Conservation (phyloP, 2,329 filamentous ascomycete genomes). For the Colletotrichum plurivorum region DNA sequence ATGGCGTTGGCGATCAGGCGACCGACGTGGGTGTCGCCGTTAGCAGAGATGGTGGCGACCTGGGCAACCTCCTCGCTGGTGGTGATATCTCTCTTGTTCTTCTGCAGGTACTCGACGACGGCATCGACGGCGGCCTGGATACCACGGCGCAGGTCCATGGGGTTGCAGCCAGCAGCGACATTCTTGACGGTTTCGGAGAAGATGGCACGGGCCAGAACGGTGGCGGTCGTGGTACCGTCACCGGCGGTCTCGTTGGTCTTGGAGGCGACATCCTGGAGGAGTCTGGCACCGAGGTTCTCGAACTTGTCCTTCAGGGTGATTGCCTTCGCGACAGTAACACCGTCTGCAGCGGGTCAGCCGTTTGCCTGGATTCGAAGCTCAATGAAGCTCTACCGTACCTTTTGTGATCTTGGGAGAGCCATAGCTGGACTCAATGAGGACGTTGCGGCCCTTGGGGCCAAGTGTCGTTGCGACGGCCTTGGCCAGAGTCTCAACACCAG, state of each 20-base stretch:
- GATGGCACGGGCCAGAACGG: constrained; percentile 95
- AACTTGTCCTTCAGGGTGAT: constrained; percentile 98
- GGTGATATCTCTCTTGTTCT: constrained; percentile 98
- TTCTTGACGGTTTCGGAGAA: constrained; percentile 99
- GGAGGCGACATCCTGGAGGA: constrained; percentile 97
- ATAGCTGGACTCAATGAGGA: constrained; percentile 98
- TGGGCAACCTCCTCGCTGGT: constrained; percentile 97
- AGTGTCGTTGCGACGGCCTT: constrained; percentile 96
- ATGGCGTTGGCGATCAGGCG: constrained; percentile 97
- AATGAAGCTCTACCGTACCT: constrained; percentile 69
- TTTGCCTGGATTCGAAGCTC: neutral
- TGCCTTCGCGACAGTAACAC: constrained; percentile 91
- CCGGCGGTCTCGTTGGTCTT: constrained; percentile 99
- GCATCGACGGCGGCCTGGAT: constrained; percentile 97
- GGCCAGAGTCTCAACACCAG: constrained; percentile 96
- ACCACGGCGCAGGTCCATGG: constrained; percentile 97
- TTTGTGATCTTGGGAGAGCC: constrained; percentile 99
- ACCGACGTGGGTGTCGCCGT: constrained; percentile 95
- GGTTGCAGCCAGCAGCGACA: constrained; percentile 98
- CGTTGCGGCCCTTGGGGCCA: constrained; percentile 98
- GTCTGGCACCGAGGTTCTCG: constrained; percentile 97
- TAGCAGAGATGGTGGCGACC: constrained; percentile 98
- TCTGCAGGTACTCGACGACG: constrained; percentile 93
- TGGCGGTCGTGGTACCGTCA: constrained; percentile 98
- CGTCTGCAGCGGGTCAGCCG: constrained; percentile 68